Percentiles rank a stretch among this genome's conserved stretches.
Evolutionary conservation across 2,329 filamentous ascomycete species (phyloP).

Genomic region (Pezicula carpinea): DNA sequence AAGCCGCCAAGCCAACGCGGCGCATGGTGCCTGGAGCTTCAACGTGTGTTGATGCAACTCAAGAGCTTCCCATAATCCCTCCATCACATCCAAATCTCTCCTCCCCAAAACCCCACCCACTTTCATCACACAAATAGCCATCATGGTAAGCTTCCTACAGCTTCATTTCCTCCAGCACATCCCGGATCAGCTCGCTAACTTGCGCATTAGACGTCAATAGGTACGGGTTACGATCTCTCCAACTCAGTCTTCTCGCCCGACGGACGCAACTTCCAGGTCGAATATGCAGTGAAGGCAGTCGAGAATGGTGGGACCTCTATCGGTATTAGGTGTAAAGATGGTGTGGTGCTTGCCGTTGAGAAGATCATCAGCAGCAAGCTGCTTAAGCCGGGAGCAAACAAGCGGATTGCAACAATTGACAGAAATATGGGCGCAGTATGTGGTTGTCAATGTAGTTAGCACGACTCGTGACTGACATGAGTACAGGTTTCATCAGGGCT

Average conservation of each 20-base stretch:
- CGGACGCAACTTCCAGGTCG: slow-evolving; percentile 97
- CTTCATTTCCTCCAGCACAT: not conserved
- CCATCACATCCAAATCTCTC: not conserved
- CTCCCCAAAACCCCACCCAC: not conserved
- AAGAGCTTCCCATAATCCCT: slow-evolving; percentile 1
- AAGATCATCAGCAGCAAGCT: slow-evolving; percentile 96
- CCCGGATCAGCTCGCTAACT: not conserved
- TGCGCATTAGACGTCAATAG: slow-evolving; percentile 85
- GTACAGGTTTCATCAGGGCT: slow-evolving; percentile 91
- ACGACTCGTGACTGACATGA: slow-evolving; percentile 7
- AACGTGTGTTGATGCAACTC: slow-evolving; percentile 12
- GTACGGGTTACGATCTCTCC: slow-evolving; percentile 97
- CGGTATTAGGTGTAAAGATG: slow-evolving; percentile 95
- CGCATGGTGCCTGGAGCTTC: slow-evolving; percentile 27
- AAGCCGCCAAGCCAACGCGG: slow-evolving; percentile 19
- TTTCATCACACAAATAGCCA: slow-evolving; percentile 9
- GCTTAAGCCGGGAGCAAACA: slow-evolving; percentile 91
- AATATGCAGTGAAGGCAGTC: slow-evolving; percentile 98
- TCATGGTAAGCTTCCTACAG: slow-evolving; percentile 27
- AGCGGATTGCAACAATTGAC: slow-evolving; percentile 93
- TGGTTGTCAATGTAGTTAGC: slow-evolving; percentile 8
- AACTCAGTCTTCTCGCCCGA: slow-evolving; percentile 99
- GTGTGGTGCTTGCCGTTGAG: slow-evolving; percentile 91
- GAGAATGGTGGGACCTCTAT: slow-evolving; percentile 96
- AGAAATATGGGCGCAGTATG: slow-evolving; percentile 88